phyloP scores from a whole-genome alignment of 768 basidiomycete species.

The Suillus bovinus region DNA sequence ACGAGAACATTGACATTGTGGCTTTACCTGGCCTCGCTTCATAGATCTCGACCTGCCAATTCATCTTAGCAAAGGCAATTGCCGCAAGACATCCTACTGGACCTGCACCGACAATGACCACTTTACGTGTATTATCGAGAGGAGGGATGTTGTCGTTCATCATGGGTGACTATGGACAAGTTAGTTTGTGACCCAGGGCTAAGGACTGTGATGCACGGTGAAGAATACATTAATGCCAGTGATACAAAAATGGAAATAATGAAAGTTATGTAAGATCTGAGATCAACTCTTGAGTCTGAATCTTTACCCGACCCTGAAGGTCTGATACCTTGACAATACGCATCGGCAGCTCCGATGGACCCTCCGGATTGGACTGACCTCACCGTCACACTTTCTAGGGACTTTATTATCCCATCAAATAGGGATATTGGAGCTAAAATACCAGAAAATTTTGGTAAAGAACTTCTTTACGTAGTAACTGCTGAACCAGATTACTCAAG shows the following conservation, averaged over 20 bases:
- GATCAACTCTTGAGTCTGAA: conserved; percentile 8
- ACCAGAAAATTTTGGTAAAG: conserved; percentile 39
- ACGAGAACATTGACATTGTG: conserved; percentile 17
- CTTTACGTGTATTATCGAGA: conserved; percentile 37
- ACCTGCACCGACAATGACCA: conserved; percentile 82
- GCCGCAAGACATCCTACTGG: conserved; percentile 95
- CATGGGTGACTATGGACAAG: conserved; percentile 13
- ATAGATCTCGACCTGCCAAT: conserved; percentile 81
- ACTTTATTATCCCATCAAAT: conserved; percentile 62
- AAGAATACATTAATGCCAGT: conserved; percentile 6
- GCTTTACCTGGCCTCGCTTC: conserved; percentile 75
- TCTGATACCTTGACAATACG: not conserved
- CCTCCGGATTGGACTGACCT: conserved; percentile 20
- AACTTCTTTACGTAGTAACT: conserved; percentile 9
- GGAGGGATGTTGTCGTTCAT: conserved; percentile 17
- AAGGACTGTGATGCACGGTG: no score
- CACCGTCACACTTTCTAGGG: conserved; percentile 40
- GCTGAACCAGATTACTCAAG: conserved; percentile 2
- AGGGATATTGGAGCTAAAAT: conserved; percentile 45
- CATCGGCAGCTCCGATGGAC: conserved; percentile 14
- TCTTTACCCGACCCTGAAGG: conserved; percentile 5
- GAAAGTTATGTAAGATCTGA: conserved; percentile 16
- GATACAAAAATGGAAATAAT: conserved; percentile 17
- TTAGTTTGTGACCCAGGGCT: not conserved
- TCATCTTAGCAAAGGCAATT: conserved; percentile 79